A percentile compares a stretch with the other conserved stretches of the same genome.
These are phyloP conservation scores for Xanthoconium stramineum DNA, from an alignment of 768 basidiomycete species.

Conservation along the genomic window DNA sequence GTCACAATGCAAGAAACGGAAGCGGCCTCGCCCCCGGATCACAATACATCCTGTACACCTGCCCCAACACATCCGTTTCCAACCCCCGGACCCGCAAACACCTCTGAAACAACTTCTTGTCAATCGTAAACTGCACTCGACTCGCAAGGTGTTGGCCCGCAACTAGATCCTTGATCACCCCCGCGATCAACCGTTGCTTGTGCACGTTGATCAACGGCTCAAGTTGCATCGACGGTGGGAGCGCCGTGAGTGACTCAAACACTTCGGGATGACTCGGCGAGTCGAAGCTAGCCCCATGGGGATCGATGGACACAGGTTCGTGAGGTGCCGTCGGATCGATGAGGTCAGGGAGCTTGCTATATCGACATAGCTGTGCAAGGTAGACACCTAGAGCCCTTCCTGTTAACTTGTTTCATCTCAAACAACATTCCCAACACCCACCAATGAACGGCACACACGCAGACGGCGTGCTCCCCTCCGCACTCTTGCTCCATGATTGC, in stretches of 20 bases:
- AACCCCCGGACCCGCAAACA: slow-evolving; percentile 71
- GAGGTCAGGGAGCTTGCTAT: slow-evolving; percentile 69
- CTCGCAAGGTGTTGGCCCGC: slow-evolving; percentile 82
- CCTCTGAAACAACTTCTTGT: slow-evolving; percentile 73
- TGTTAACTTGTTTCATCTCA: not conserved
- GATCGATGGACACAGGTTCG: slow-evolving; percentile 62
- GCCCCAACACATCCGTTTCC: slow-evolving; percentile 51
- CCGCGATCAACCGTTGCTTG: slow-evolving; percentile 80
- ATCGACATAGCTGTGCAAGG: slow-evolving; percentile 63
- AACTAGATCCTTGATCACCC: slow-evolving; percentile 76
- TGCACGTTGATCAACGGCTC: slow-evolving; percentile 88
- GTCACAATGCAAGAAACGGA: slow-evolving; percentile 23
- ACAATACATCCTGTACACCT: slow-evolving; percentile 40
- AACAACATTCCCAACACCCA: slow-evolving; percentile 31
- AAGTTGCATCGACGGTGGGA: slow-evolving; percentile 74
- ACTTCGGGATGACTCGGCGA: slow-evolving; percentile 75
- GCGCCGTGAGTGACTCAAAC: slow-evolving; percentile 65
- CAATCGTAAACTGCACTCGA: slow-evolving; percentile 62
- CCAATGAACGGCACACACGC: slow-evolving; percentile 84
- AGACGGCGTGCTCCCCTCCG: slow-evolving; percentile 43
- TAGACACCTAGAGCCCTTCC: slow-evolving; percentile 56
- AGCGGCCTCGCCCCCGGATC: slow-evolving; percentile 18
- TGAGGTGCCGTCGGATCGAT: slow-evolving; percentile 82
- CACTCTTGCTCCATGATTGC: slow-evolving; percentile 36
- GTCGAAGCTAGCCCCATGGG: slow-evolving; percentile 59